Conservation (phyloP, 495 filamentous ascomycete species). For the Corynascus novoguineensis region DNA sequence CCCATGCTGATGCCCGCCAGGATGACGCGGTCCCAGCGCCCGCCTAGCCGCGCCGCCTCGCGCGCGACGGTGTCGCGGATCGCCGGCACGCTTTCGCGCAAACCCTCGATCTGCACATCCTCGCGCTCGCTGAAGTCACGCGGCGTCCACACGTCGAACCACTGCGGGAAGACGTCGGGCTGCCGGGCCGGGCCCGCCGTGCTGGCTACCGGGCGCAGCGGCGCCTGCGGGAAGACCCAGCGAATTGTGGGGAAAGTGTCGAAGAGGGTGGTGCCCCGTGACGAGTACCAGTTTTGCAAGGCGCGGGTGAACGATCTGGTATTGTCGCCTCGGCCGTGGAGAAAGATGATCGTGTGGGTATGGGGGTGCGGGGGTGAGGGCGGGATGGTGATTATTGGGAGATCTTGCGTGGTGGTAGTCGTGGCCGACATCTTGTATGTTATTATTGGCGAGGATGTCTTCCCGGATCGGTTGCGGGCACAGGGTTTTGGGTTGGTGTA, state of each 20-base stretch:
- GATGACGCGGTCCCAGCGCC: conserved; percentile 30
- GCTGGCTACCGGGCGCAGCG: conserved; percentile 35
- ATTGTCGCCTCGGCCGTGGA: conserved; percentile 56
- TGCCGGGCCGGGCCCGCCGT: conserved; percentile 25
- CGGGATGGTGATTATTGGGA: conserved; percentile 24
- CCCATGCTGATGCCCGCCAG: conserved; percentile 36
- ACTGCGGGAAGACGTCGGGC: conserved; percentile 26
- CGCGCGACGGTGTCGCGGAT: conserved; percentile 19
- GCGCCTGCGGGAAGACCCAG: conserved; percentile 50
- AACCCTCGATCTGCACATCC: conserved; percentile 29
- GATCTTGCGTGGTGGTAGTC: background rate
- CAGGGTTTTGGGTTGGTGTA: background rate
- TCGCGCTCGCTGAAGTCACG: conserved; percentile 26
- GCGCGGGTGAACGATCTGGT: conserved; percentile 48
- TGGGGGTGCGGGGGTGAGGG: conserved; percentile 29
- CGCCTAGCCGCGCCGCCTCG: conserved; percentile 29
- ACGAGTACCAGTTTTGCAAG: conserved; percentile 34
- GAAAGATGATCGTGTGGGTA: conserved; percentile 55
- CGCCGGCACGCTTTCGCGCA: conserved; percentile 25
- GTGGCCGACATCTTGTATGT: background rate
- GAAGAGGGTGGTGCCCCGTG: conserved; percentile 25
- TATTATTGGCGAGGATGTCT: too few relatives aligned
- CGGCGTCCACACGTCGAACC: conserved; percentile 41
- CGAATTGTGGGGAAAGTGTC: conserved; percentile 33
- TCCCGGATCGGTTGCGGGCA: background rate